Percentiles rank a stretch among this genome's conserved stretches.
Evolutionary conservation across 192 early-diverging fungal species (phyloP).

Genomic region (Thamnidium elegans): DNA sequence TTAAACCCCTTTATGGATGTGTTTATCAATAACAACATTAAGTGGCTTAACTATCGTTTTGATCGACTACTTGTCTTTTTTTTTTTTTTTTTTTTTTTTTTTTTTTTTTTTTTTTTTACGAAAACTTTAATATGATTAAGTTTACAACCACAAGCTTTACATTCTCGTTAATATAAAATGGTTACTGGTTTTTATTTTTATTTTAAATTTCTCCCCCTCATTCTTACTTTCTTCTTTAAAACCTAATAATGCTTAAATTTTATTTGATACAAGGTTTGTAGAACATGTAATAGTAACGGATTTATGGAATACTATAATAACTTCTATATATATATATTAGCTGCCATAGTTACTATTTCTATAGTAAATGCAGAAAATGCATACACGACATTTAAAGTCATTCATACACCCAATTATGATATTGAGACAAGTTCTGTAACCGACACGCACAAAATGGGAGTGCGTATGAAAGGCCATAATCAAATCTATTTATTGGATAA

Average conservation of each 20-base stretch:
- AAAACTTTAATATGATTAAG: no score
- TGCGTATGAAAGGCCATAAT: background rate
- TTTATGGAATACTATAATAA: no score
- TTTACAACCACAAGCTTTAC: background rate
- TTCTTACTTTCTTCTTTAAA: background rate
- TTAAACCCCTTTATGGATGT: background rate
- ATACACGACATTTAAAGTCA: no score
- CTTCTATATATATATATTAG: no score
- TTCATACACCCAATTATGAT: no score
- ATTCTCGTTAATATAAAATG: slow-evolving; percentile 4
- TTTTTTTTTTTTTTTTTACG: background rate
- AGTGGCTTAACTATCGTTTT: no score
- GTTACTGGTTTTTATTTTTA: background rate
- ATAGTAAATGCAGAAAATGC: background rate
- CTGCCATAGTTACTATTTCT: no score
- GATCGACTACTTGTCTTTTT: background rate
- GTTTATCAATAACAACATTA: no score
- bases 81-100: background rate
- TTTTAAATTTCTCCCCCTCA: background rate
- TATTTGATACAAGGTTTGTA: no score
- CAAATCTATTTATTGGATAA: background rate
- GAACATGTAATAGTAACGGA: no score
- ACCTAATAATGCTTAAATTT: background rate
- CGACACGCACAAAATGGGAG: background rate
- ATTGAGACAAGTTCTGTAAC: no score